A percentile compares a stretch with the other conserved stretches of the same genome.
Evolutionary conservation across 306 rosid species (phyloP).

Genomic region (Purshia tridentata): DNA sequence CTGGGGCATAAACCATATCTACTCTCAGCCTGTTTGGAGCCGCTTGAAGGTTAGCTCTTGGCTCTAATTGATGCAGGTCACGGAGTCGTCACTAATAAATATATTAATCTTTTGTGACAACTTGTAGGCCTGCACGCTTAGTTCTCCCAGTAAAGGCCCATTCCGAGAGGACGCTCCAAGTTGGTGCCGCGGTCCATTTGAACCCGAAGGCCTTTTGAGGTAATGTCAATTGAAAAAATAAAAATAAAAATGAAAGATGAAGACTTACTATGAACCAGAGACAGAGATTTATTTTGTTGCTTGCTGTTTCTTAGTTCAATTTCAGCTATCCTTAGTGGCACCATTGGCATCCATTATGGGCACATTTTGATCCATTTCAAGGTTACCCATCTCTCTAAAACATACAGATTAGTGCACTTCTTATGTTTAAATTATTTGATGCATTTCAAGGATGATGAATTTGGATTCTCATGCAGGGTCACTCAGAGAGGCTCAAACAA

Average conservation of each 20-base stretch:
- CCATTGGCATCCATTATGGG: slow-evolving; percentile 85
- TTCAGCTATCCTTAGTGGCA: slow-evolving; percentile 73
- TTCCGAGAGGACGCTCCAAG: slow-evolving; percentile 60
- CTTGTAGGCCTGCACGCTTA: slow-evolving; percentile 63
- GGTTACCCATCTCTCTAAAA: slow-evolving; percentile 39
- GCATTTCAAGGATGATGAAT: slow-evolving; percentile 2
- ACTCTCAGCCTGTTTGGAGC: slow-evolving; percentile 73
- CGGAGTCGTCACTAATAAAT: background rate
- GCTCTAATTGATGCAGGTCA: background rate
- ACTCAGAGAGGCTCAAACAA: slow-evolving; percentile 75
- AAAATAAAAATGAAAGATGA: background rate
- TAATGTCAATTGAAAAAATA: slow-evolving; percentile 6
- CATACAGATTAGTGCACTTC: background rate
- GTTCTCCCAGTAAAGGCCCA: slow-evolving; percentile 44
- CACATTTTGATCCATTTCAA: slow-evolving; percentile 83
- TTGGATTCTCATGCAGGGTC: slow-evolving; percentile 42
- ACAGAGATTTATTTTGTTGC: background rate
- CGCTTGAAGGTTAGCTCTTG: slow-evolving; percentile 55
- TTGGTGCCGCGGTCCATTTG: slow-evolving; percentile 85
- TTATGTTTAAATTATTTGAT: background rate
- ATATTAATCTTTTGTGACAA: background rate
- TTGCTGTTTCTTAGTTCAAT: slow-evolving; percentile 48
- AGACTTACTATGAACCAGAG: background rate
- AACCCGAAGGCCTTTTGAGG: slow-evolving; percentile 90
- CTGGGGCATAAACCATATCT: slow-evolving; percentile 91